These are phyloP conservation scores for Neobulgaria alba DNA, from an alignment of 2,329 filamentous ascomycete species.

Conservation along the genomic window DNA sequence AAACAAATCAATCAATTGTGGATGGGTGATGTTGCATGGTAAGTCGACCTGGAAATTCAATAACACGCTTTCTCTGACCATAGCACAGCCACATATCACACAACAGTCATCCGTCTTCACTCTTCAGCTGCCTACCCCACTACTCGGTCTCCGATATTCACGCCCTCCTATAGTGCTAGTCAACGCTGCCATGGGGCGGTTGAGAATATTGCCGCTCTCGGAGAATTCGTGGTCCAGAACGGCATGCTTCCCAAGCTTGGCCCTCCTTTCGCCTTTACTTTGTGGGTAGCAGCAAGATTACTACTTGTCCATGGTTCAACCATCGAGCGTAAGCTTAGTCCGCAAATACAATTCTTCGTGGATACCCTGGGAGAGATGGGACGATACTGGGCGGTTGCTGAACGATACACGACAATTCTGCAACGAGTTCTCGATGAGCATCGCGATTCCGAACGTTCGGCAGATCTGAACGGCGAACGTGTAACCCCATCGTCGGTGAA, in stretches of 20 bases:
- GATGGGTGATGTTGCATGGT: conserved; percentile 79
- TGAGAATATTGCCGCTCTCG: conserved; percentile 70
- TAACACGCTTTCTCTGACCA: conserved; percentile 6
- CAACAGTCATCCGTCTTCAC: conserved; percentile 80
- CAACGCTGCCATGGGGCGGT: conserved; percentile 78
- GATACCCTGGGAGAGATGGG: conserved; percentile 76
- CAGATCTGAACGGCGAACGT: conserved; percentile 54
- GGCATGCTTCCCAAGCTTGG: conserved; percentile 72
- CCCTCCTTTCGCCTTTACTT: conserved; percentile 82
- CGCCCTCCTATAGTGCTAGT: conserved; percentile 75
- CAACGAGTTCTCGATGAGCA: conserved; percentile 82
- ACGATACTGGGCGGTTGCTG: conserved; percentile 75
- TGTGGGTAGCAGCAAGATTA: conserved; percentile 85
- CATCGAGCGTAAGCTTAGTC: conserved; percentile 73
- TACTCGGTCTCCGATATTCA: conserved; percentile 80
- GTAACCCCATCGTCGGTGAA: conserved; percentile 75
- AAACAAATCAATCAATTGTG: conserved; percentile 65
- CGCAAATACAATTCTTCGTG: conserved; percentile 74
- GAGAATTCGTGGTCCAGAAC: conserved; percentile 68
- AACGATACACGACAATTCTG: conserved; percentile 70
- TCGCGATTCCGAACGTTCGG: conserved; percentile 60
- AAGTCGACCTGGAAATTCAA: conserved; percentile 3
- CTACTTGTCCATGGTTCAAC: conserved; percentile 86
- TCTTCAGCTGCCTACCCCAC: conserved; percentile 90
- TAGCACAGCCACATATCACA: conserved; percentile 65